Conservation (phyloP, 2,329 filamentous ascomycete genomes). For the Atkinsonella texensis region DNA sequence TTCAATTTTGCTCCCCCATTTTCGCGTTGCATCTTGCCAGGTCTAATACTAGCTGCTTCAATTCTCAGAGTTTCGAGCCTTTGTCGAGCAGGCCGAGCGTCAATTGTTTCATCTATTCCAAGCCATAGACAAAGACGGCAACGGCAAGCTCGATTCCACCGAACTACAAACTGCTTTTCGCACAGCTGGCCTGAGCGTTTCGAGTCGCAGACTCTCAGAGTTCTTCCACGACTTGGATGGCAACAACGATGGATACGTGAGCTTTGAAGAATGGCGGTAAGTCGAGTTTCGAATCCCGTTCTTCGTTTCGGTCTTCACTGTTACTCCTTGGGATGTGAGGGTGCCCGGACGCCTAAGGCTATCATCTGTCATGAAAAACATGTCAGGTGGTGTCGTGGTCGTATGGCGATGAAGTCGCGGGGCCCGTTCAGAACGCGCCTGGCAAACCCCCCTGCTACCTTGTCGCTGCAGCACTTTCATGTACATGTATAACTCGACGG, state of each 20-base stretch:
- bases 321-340: not conserved
- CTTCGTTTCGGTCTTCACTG: not conserved
- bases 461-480: not conserved
- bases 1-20: not conserved
- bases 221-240: conserved; percentile 87
- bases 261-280: conserved; percentile 94
- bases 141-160: conserved; percentile 76
- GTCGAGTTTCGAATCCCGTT: conserved; percentile 19
- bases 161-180: conserved; percentile 73
- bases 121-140: conserved; percentile 73
- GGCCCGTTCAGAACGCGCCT: not conserved
- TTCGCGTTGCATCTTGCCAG: not conserved
- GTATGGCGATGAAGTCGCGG: conserved; percentile 3
- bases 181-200: conserved; percentile 65
- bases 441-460: not conserved
- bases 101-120: conserved; percentile 74
- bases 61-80: conserved; percentile 67
- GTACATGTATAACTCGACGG: not conserved
- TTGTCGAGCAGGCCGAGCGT: conserved; percentile 77
- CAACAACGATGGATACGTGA: conserved; percentile 80
- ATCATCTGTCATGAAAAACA: conserved; percentile 2
- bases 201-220: conserved; percentile 61
- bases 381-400: conserved; percentile 12
- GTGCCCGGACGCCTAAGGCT: conserved; percentile 6
- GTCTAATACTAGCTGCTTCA: not conserved